Evolutionary conservation across 495 filamentous ascomycete genomes (phyloP).

Genomic region (Hypoxylon rickii): DNA sequence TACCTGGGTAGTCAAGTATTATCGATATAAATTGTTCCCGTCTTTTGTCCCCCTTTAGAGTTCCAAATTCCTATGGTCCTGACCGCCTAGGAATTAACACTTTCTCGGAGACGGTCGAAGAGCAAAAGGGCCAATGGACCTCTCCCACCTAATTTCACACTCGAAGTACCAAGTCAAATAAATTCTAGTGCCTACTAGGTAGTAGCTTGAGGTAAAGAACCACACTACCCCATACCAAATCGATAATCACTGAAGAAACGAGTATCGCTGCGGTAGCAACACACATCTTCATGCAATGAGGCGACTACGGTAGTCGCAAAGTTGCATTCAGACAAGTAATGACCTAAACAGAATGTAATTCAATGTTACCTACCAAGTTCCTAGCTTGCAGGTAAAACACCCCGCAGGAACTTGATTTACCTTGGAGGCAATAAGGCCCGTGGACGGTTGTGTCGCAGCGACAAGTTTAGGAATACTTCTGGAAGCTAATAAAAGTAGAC

Average conservation of each 20-base stretch:
- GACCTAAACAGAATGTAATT: slow-evolving; percentile 20
- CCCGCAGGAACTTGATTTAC: background rate
- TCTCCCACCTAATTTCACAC: too few relatives aligned
- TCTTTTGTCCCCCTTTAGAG: too few relatives aligned
- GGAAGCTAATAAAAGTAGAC: slow-evolving; percentile 20
- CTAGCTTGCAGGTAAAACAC: too few relatives aligned
- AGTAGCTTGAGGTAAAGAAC: too few relatives aligned
- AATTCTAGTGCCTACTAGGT: too few relatives aligned
- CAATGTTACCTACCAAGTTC: too few relatives aligned
- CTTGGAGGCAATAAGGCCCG: slow-evolving; percentile 18
- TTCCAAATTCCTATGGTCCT: too few relatives aligned
- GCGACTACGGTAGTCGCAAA: slow-evolving; percentile 10
- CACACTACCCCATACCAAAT: slow-evolving; percentile 13
- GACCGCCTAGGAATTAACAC: too few relatives aligned
- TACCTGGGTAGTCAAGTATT: slow-evolving; percentile 7
- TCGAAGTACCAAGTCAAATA: too few relatives aligned
- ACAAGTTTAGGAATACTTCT: slow-evolving; percentile 35
- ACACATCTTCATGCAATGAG: slow-evolving; percentile 18
- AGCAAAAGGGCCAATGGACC: too few relatives aligned
- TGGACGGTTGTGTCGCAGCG: slow-evolving; percentile 21
- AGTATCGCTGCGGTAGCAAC: slow-evolving; percentile 15
- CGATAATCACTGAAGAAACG: slow-evolving; percentile 20
- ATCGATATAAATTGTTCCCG: too few relatives aligned
- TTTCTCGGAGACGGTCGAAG: too few relatives aligned
- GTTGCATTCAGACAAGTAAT: slow-evolving; percentile 18